These are phyloP conservation scores for Xylaria acuta DNA, from an alignment of 495 filamentous ascomycete species.

Conservation along the genomic window DNA sequence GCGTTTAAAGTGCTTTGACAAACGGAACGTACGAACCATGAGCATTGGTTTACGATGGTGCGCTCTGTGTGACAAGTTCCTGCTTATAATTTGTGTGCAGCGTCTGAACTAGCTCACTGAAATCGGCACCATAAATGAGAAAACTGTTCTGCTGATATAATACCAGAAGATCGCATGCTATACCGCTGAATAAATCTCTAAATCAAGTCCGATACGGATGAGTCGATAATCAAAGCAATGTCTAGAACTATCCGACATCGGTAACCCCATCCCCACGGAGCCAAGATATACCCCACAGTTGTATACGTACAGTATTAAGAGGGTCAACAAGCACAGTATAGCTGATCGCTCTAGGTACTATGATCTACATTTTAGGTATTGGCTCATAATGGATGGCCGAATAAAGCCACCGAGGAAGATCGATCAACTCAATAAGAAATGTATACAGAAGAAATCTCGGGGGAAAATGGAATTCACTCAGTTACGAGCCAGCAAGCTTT, in stretches of 20 bases:
- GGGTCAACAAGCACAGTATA: not conserved
- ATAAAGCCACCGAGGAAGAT: not conserved
- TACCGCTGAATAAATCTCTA: not conserved
- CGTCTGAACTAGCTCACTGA: not conserved
- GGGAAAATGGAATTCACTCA: not conserved
- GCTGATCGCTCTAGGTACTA: not conserved
- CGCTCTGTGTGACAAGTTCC: too few relatives aligned
- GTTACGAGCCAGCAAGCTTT: not conserved
- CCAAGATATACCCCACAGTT: not conserved
- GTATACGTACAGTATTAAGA: not conserved
- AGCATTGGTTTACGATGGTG: too few relatives aligned
- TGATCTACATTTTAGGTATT: not conserved
- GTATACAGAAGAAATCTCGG: not conserved
- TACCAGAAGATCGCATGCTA: not conserved
- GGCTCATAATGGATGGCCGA: not conserved
- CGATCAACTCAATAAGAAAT: not conserved
- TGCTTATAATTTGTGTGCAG: too few relatives aligned
- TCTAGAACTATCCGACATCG: slow-evolving; percentile 8
- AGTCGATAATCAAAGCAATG: not conserved
- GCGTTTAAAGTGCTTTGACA: not conserved
- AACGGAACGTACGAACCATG: too few relatives aligned
- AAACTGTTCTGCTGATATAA: not conserved
- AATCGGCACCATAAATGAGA: not conserved
- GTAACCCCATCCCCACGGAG: not conserved
- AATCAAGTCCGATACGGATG: not conserved